Evolutionary conservation across 169 alveolate species (phyloP).

Genomic region (Perkinsus chesapeaki): DNA sequence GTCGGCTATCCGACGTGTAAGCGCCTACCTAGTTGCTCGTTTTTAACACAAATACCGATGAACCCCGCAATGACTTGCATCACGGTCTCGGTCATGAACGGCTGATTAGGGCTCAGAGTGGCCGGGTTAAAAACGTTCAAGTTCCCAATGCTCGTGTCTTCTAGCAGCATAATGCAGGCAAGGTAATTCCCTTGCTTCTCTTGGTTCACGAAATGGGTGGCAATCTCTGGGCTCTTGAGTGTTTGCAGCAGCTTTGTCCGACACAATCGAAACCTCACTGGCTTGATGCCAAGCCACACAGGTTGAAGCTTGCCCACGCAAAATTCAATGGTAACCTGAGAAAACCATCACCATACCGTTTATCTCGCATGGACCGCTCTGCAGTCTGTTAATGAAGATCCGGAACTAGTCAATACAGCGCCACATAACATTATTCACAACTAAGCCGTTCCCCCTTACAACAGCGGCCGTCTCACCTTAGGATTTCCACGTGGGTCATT

Average conservation of each 20-base stretch:
- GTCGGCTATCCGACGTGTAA: neutral
- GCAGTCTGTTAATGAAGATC: no score
- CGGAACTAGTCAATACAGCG: no score
- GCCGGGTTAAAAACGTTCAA: conserved; percentile 7
- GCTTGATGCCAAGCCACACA: conserved; percentile 37
- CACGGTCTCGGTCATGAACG: conserved; percentile 9
- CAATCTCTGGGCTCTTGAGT: neutral
- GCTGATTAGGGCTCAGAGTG: neutral
- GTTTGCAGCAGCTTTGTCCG: conserved; percentile 7
- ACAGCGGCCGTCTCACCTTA: neutral
- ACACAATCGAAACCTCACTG: conserved; percentile 4
- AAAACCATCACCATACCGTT: no score
- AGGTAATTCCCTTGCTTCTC: conserved; percentile 7
- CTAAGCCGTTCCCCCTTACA: no score
- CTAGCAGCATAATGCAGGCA: conserved; percentile 7
- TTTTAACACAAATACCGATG: conserved; percentile 8
- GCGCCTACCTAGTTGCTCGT: neutral
- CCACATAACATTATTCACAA: no score
- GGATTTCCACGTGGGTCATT: neutral
- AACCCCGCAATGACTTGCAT: conserved; percentile 7
- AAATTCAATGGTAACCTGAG: neutral
- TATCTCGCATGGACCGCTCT: no score
- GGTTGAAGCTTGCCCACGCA: conserved; percentile 25
- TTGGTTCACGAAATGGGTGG: neutral
- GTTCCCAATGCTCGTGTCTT: neutral